phyloP scores from a whole-genome alignment of 2,329 filamentous ascomycete genomes.

The Penicillium sp. region DNA sequence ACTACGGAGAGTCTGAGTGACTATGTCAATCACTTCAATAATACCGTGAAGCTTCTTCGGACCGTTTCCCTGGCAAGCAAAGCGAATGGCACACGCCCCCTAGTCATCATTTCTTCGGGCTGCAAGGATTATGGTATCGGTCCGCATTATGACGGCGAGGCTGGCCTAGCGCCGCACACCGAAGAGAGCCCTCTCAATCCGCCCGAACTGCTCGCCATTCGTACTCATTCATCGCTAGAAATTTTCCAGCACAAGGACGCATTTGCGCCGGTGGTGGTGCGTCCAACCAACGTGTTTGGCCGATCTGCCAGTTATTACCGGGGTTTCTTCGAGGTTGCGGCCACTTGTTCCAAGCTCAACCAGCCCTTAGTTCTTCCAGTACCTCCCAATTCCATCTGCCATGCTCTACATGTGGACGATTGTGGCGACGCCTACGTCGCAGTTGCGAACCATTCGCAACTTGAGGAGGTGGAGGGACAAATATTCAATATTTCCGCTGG shows the following conservation, averaged over 20 bases:
- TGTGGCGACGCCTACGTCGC: slow-evolving; percentile 17
- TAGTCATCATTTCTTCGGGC: slow-evolving; percentile 18
- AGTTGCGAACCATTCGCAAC: slow-evolving; percentile 4
- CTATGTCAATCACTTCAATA: slow-evolving; percentile 11
- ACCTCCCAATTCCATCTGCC: not conserved
- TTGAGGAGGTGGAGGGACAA: not conserved
- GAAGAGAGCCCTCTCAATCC: slow-evolving; percentile 19
- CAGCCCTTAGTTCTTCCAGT: slow-evolving; percentile 2
- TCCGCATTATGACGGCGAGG: slow-evolving; percentile 4
- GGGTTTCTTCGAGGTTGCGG: slow-evolving; percentile 12
- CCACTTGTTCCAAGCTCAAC: not conserved
- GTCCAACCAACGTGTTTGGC: slow-evolving; percentile 17
- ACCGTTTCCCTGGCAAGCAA: slow-evolving; percentile 3
- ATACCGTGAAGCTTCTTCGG: slow-evolving; percentile 6
- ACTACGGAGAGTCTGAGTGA: slow-evolving; percentile 15
- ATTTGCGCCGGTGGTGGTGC: slow-evolving; percentile 10
- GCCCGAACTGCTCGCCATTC: not conserved
- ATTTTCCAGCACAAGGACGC: slow-evolving; percentile 12
- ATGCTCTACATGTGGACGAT: slow-evolving; percentile 19
- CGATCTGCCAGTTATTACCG: slow-evolving; percentile 16
- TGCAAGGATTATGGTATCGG: slow-evolving; percentile 22
- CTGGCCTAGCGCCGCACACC: slow-evolving; percentile 11
- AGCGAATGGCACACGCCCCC: not conserved
- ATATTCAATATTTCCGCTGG: slow-evolving; percentile 15
- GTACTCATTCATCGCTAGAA: slow-evolving; percentile 1